Base-by-base conservation (phyloP, 2,329 filamentous ascomycete species). In the Fonsecaea nubica region DNA sequence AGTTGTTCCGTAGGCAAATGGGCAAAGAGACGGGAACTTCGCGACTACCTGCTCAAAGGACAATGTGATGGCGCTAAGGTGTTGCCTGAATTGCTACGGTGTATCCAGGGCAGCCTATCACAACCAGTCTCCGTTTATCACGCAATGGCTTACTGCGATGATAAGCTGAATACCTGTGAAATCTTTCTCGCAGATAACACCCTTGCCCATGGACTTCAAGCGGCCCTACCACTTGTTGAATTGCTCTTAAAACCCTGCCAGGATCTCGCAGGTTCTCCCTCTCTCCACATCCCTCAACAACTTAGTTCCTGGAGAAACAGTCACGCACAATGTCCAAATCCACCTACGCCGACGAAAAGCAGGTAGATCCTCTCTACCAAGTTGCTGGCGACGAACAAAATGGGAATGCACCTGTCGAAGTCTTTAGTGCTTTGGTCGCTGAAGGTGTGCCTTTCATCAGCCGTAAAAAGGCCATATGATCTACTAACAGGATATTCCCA, bases 391-490 rank as follows among this genome's bases (percentile, higher is more conserved):
- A 13, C 3, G 33, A 54, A 4, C 18, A 54, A 35, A 25, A 18
- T 33, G 15, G 25, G 21, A 25, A 18, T 35, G 58, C 25, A 35
- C 45, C 58, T n/a, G 9, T 55, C 36, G 36, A 64, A 45, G 53
- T 32, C 45, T 58, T 54, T 5, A 69, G 52, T 6, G 74, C 72
- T 2, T 66, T 77, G 62, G 66, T 77, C 50, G 65, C 68, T 50
- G 74, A 76, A 72, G 75, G 75, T 75, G 63, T 40, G 68, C 54
- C 52, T 58, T 63, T 35, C 13, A 38, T n/a, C 4, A 15, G 50
- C 52, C 30, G 45, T 25, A 13, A 30, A 25, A 25, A 8, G 2
- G 45, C 45, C 12, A 13, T 10, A 13, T 21, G n/a, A 13, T 58
- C 6, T 52, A 38, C 32, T 40, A n/a, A 55, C 50, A n/a, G 13